Percentiles rank a stretch among this genome's conserved stretches.
Conservation (phyloP, 352 stramenopile species). For the Pythium phragmitis region DNA sequence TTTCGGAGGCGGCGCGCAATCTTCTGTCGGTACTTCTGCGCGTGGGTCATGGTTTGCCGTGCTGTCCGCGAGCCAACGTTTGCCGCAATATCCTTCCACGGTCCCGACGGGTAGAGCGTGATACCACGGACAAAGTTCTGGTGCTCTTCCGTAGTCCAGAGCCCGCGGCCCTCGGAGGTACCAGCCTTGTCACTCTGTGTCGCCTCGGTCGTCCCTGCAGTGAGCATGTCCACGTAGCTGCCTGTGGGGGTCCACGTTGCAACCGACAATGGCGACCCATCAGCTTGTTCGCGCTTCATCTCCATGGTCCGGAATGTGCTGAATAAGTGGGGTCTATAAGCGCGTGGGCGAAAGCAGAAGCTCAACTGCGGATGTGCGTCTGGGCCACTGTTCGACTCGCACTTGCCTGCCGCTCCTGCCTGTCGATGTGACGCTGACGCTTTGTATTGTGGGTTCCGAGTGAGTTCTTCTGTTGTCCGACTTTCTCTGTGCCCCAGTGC, state of each 20-base stretch:
- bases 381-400: neutral
- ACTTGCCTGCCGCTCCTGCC: neutral
- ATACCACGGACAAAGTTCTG: conserved; percentile 73
- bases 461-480: conserved; percentile 19
- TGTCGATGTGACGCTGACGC: conserved; percentile 3
- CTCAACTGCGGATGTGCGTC: conserved; percentile 17
- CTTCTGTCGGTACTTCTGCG: conserved; percentile 86
- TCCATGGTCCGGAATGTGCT: conserved; percentile 19
- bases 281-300: conserved; percentile 27
- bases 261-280: conserved; percentile 27
- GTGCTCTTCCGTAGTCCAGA: conserved; percentile 79
- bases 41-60: conserved; percentile 80
- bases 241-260: conserved; percentile 23
- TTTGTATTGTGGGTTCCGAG: conserved; percentile 16
- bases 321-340: neutral
- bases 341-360: conserved; percentile 15
- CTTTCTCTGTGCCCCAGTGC: conserved; percentile 24
- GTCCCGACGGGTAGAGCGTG: conserved; percentile 69
- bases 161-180: conserved; percentile 47
- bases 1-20: conserved; percentile 71
- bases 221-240: conserved; percentile 31
- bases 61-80: conserved; percentile 72
- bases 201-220: conserved; percentile 20
- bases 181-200: conserved; percentile 29
- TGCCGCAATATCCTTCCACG: conserved; percentile 77